Conservation (phyloP, 1,284 basidiomycete genomes). For the Leucoagaricus sp. region DNA sequence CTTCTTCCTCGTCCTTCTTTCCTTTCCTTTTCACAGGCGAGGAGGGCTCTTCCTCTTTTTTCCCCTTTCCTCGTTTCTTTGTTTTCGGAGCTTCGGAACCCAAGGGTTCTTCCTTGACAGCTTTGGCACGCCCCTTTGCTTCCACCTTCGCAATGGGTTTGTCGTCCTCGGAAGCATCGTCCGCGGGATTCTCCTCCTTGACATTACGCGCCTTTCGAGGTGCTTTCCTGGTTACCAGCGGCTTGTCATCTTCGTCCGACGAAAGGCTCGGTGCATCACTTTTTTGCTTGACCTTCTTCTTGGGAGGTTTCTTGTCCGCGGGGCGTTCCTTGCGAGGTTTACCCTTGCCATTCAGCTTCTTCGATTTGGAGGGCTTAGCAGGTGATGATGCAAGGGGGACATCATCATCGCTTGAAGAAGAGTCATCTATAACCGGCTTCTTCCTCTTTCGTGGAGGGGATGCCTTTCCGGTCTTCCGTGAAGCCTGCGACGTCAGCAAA, state of each 20-base stretch:
- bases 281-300: conserved; percentile 70
- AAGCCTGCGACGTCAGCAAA: conserved; percentile 43
- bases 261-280: conserved; percentile 29
- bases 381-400: conserved; percentile 72
- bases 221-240: conserved; percentile 46
- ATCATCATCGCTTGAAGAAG: conserved; percentile 73
- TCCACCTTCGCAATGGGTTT: conserved; percentile 43
- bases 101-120: conserved; percentile 30
- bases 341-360: conserved; percentile 40
- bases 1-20: conserved; percentile 66
- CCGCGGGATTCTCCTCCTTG: conserved; percentile 55
- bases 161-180: conserved; percentile 39
- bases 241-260: conserved; percentile 48
- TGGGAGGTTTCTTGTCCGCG: conserved; percentile 46
- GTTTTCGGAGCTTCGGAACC: conserved; percentile 36
- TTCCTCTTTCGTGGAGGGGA: conserved; percentile 60
- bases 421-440: conserved; percentile 48
- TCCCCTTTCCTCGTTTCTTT: conserved; percentile 38
- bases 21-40: conserved; percentile 43
- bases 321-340: conserved; percentile 37
- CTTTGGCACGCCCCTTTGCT: conserved; percentile 34
- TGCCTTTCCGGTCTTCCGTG: conserved; percentile 49
- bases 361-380: conserved; percentile 41
- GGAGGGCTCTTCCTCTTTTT: conserved; percentile 36
- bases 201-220: conserved; percentile 50